Base-by-base conservation (phyloP, 176 grass and related monocot genomes). In the Miscanthus lutarioriparius region DNA sequence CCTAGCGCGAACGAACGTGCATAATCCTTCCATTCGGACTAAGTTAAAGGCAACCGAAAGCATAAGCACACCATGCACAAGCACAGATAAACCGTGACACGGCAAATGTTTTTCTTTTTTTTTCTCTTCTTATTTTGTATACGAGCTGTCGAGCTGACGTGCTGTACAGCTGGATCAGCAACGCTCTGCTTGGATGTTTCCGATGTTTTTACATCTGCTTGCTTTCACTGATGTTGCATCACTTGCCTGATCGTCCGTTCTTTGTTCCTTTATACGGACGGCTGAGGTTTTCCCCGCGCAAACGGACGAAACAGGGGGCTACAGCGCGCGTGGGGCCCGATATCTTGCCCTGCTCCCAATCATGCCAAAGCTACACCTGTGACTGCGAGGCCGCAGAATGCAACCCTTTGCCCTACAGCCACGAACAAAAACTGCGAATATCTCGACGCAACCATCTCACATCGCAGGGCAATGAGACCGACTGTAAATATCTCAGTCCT, bases 261-360 rank as follows among this genome's bases (percentile, higher is more conserved):
- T 56, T 56, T 54, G 51, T 54, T 7, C 8, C 45, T 58, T 58
- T n/a, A n/a, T 56, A 56, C 54, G 20, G 40, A 28, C 70, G 43
- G 41, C 14, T 48, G 54, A n/a, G 7, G 54, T 58, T 58, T 58
- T 58, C 20, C 17, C 14, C 41, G 15, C 6, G 43, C 44, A 48
- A 48, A 73, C n/a, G 70, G 43, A 74, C 71, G 40, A 25, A 72
- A 47, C 70, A 44, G 38, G 69, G 69, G 14, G 68, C 68, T 41
- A 71, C 68, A 72, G 39, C 38, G 2, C 39, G 69, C 69, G 40
- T 72, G 23, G 41, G 41, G 23, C 43, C n/a, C 25, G 23, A 10
- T 16, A 27, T 44, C 70, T 26, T 30, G 16, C 23, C 6, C 41
- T 26, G 27, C 13, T 27, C 70, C 45, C 45, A 19, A 73, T 73